Base-by-base conservation (phyloP, 2,329 filamentous ascomycete species). In the Aureobasidium namibiae region DNA sequence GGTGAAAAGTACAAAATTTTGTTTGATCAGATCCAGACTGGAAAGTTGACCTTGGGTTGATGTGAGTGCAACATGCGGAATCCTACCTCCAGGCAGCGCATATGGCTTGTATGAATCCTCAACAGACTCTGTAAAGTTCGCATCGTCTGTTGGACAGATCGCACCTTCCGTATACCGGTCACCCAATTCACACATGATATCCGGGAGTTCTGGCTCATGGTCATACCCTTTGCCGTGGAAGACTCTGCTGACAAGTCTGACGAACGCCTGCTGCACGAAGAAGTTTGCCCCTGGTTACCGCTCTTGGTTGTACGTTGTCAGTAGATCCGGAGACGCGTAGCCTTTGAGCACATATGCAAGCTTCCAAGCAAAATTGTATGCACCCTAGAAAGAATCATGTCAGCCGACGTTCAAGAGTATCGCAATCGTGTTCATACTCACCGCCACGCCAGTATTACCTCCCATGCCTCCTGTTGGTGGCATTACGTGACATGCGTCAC, bases 291-390 rank as follows among this genome's bases (percentile, higher is more conserved):
- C 46, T n/a, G 46, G 46, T 36, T 36, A 18, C 2, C 46, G 44
- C 26, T 49, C 45, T 36, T 24, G n/a, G 10, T 49, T 18, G 31
- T 36, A 23, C 1, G 31, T 49, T 10, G 34, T 29, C 29, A 36
- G 31, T 4, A 36, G 31, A 29, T 18, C 6, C 8, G n/a, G 10
- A 10, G 29, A 49, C 3, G 46, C 46, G 10, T 49, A 36, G 46
- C 66, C 68, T 42, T 66, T 61, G 13, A 69, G 61, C 0, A 72
- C 69, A 52, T 67, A 69, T 2, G 68, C 67, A 2, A 74, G 52
- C 60, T 74, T 75, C 71, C 71, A 74, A 16, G 72, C 68, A 4
- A 74, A 65, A 49, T 74, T 74, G 65, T 66, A 73, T 16, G 71
- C 67, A 57, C 74, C 72, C 60, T 72, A 70, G 45, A 31, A n/a